These are phyloP conservation scores for Cercospora brassicicola DNA, from an alignment of 2,329 filamentous ascomycete species.

Conservation along the genomic window DNA sequence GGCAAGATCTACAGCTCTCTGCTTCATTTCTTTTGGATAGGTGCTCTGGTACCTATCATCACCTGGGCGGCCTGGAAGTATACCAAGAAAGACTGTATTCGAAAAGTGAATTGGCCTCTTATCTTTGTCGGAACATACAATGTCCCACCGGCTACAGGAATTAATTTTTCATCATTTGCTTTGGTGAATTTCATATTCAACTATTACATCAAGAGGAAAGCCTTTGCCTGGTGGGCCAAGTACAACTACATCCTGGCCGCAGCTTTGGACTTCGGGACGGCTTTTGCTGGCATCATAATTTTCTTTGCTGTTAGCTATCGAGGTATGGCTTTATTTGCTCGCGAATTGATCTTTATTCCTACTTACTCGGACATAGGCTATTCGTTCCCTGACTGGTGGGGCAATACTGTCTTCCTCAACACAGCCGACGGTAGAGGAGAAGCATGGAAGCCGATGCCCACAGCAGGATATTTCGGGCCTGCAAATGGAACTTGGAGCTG, in stretches of 20 bases:
- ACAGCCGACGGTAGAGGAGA: conserved; percentile 47
- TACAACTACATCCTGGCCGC: conserved; percentile 43
- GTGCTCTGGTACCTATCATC: conserved; percentile 45
- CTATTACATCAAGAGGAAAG: conserved; percentile 44
- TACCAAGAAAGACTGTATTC: conserved; percentile 31
- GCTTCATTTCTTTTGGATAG: conserved; percentile 56
- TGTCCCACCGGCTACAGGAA: conserved; percentile 67
- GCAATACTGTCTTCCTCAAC: conserved; percentile 38
- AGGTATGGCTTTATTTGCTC: background rate
- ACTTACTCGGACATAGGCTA: conserved; percentile 31
- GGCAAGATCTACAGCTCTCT: conserved; percentile 51
- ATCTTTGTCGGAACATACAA: conserved; percentile 63
- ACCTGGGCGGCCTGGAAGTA: conserved; percentile 47
- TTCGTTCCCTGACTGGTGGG: conserved; percentile 29
- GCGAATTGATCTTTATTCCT: too few species aligned
- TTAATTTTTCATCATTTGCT: conserved; percentile 88
- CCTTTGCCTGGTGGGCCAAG: conserved; percentile 48
- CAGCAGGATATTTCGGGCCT: conserved; percentile 67
- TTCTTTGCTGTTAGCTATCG: conserved; percentile 45
- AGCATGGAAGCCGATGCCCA: conserved; percentile 49
- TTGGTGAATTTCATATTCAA: conserved; percentile 33
- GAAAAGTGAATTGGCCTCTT: conserved; percentile 56
- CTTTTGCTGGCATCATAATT: conserved; percentile 41
- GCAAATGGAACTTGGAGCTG: conserved; percentile 30
- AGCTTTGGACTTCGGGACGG: conserved; percentile 41